Evolutionary conservation across 2,329 filamentous ascomycete genomes (phyloP).

Genomic region (Penicillium concentricum): DNA sequence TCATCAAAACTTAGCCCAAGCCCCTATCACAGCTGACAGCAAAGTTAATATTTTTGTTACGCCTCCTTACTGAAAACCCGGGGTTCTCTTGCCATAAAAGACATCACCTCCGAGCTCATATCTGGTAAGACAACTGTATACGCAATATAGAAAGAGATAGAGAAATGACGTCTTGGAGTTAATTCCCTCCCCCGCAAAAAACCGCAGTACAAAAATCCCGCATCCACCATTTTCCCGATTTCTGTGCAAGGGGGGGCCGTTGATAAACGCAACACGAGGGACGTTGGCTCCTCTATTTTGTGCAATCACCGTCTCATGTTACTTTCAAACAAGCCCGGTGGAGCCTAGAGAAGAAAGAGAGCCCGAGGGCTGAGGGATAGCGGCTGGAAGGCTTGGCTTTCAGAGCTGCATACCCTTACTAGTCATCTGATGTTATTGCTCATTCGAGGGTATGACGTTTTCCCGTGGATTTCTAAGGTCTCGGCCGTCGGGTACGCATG

Average conservation of each 20-base stretch:
- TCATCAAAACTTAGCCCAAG: background rate
- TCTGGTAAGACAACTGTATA: background rate
- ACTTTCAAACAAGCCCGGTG: slow-evolving; percentile 1
- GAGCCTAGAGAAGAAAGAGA: background rate
- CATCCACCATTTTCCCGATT: background rate
- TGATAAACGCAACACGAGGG: background rate
- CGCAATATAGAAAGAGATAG: background rate
- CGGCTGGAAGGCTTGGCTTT: slow-evolving; percentile 8
- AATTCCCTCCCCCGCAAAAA: background rate
- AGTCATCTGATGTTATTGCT: slow-evolving; percentile 15
- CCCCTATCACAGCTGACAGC: background rate
- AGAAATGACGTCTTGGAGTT: background rate
- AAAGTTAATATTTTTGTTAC: background rate
- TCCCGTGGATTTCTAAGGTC: background rate
- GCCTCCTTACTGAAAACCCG: slow-evolving; percentile 11
- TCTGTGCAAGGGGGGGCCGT: background rate
- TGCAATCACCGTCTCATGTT: slow-evolving; percentile 1
- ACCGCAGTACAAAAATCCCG: background rate
- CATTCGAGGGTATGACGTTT: background rate
- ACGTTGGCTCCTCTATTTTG: background rate
- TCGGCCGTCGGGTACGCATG: slow-evolving; percentile 22
- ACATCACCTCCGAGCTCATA: slow-evolving; percentile 7
- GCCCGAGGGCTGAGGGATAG: background rate
- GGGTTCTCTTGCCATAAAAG: slow-evolving; percentile 6
- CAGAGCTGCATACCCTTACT: background rate